Base-by-base conservation (phyloP, 169 alveolate genomes). In the Besnoitia besnoiti region DNA sequence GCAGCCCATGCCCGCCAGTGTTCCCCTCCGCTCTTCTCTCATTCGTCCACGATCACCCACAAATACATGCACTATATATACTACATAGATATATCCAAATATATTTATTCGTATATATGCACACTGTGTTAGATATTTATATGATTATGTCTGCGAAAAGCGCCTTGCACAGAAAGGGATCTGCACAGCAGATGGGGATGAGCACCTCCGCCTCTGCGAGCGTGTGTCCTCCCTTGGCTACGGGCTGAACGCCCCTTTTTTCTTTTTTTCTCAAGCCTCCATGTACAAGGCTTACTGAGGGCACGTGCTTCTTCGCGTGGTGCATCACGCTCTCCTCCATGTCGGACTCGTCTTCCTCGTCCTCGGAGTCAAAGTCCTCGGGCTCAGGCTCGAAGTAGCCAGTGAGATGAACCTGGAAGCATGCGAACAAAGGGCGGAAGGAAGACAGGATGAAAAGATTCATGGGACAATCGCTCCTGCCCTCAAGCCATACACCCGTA, bases 381-480 rank as follows among this genome's bases (percentile, higher is more conserved):
- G 95, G 77, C 30, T 96, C 98, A 19, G 98, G 98, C 92, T 97
- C 99, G 93, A 96, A 97, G 91, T 96, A 97, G 19, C 99, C 99
- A 55, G 97, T 95, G 59, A 97, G 91, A 94, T 97, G 98, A 12
- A 77, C 87, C 87, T 77, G 87, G n/a, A 21, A 24, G 39, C 79
- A 62, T 62, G 44, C 12, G 67, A 51, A 73, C 82, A 73, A 16
- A 37, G 46, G 27, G 44, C 14, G 39, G n/a, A 10, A 30, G 24
- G n/a, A 73, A 37, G 46, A n/a, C n/a, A n/a, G n/a, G n/a, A n/a
- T n/a, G n/a, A n/a, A n/a, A n/a, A n/a, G n/a, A n/a, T n/a, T n/a
- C n/a, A n/a, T n/a, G n/a, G n/a, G n/a, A n/a, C n/a, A n/a, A n/a
- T n/a, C n/a, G n/a, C n/a, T n/a, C n/a, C n/a, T n/a, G n/a, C n/a